phyloP scores from a whole-genome alignment of 2,329 filamentous ascomycete species.

The Ampelomyces quisqualis region DNA sequence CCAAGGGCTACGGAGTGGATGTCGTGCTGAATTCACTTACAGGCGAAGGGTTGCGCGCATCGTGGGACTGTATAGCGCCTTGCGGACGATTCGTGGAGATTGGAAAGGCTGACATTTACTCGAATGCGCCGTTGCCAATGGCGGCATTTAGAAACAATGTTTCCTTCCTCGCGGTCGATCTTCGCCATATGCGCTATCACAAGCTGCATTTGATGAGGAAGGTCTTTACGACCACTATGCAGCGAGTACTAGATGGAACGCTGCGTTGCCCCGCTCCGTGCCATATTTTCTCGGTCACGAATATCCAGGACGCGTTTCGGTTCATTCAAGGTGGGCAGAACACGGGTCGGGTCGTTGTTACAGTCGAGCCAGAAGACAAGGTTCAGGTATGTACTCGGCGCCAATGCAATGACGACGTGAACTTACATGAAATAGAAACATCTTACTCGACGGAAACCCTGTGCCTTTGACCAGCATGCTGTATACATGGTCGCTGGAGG shows the following conservation, averaged over 20 bases:
- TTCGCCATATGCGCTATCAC: constrained; percentile 6
- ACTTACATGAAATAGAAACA: not conserved
- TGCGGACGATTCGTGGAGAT: constrained; percentile 3
- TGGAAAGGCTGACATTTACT: constrained; percentile 6
- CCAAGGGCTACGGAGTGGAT: constrained; percentile 35
- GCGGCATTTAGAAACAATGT: constrained; percentile 8
- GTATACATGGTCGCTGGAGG: constrained; percentile 22
- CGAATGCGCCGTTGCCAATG: constrained; percentile 20
- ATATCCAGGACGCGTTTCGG: constrained; percentile 10
- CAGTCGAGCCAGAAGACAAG: constrained; percentile 15
- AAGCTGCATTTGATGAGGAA: constrained; percentile 1
- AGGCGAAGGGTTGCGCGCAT: constrained; percentile 23
- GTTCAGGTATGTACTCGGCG: constrained; percentile 3
- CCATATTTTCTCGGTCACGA: constrained; percentile 5
- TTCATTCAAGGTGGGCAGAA: constrained; percentile 37
- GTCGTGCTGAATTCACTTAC: constrained; percentile 35
- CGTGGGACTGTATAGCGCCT: constrained; percentile 21
- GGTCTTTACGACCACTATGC: constrained; percentile 1
- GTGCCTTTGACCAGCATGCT: constrained; percentile 4
- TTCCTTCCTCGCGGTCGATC: constrained; percentile 8
- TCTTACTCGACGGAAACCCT: not conserved
- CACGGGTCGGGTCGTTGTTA: constrained; percentile 46
- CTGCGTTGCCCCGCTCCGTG: constrained; percentile 6
- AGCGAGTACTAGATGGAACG: constrained; percentile 4
- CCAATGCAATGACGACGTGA: constrained; percentile 1